Conservation (phyloP, 805 yeast genomes). For the Barnettozyma vustinii region DNA sequence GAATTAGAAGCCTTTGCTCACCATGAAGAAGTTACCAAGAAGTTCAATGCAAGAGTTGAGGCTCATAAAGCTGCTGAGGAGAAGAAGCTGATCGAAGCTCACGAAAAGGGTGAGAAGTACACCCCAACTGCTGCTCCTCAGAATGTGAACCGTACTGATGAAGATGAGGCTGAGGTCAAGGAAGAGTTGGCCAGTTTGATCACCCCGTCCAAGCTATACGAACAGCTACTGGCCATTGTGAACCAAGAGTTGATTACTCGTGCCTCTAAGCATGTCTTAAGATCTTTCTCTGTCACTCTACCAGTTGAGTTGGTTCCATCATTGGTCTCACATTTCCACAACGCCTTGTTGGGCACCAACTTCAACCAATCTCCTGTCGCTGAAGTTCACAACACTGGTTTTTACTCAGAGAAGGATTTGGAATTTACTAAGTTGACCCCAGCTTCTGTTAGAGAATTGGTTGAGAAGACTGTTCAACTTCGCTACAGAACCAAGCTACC, state of each 20-base stretch:
- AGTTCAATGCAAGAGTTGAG: constrained; percentile 13
- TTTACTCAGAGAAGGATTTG: constrained; percentile 38
- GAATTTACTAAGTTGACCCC: constrained; percentile 43
- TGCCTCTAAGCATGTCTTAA: constrained; percentile 68
- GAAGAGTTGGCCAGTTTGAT: constrained; percentile 6
- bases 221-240: constrained; percentile 14
- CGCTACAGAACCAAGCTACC: constrained; percentile 64
- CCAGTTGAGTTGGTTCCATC: constrained; percentile 54
- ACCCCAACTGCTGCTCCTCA: constrained; percentile 14
- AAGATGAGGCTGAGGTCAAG: constrained; percentile 12
- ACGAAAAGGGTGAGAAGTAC: constrained; percentile 21
- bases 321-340: constrained; percentile 66
- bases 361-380: constrained; percentile 39
- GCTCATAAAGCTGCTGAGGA: constrained; percentile 17
- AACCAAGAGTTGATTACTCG: constrained; percentile 70
- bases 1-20: constrained; percentile 20
- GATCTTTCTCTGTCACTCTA: constrained; percentile 37
- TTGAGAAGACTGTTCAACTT: constrained; percentile 46
- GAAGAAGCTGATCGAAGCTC: constrained; percentile 21
- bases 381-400: constrained; percentile 35
- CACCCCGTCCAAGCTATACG: constrained; percentile 11
- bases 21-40: constrained; percentile 19
- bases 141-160: constrained; percentile 14
- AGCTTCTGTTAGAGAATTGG: constrained; percentile 35
- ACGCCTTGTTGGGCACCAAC: constrained; percentile 54